phyloP scores from a whole-genome alignment of 192 early-diverging fungal species.

The Oehlia diaphana region DNA sequence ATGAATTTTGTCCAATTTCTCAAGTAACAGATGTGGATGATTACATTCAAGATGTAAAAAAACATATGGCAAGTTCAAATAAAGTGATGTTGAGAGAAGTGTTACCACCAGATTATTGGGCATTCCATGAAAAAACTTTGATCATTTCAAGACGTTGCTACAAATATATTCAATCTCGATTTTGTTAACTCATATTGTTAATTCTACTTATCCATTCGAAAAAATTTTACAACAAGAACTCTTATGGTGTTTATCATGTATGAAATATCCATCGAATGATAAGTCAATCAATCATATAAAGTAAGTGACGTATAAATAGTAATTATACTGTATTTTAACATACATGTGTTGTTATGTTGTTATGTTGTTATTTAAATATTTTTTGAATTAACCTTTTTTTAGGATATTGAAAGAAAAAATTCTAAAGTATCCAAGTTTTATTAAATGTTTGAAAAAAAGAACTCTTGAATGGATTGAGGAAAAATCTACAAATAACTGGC shows the following conservation, averaged over 20 bases:
- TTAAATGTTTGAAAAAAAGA: slow-evolving; percentile 12
- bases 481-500: background rate
- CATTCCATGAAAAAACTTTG: background rate
- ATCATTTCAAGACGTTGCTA: background rate
- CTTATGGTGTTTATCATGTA: background rate
- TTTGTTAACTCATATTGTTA: background rate
- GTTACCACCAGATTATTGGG: background rate
- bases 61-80: background rate
- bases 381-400: background rate
- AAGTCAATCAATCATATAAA: slow-evolving; percentile 13
- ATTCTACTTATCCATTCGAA: too few species aligned
- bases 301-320: background rate
- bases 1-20: background rate
- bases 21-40: background rate
- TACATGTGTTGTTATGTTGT: too few species aligned
- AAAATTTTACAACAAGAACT: too few species aligned
- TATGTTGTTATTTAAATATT: too few species aligned
- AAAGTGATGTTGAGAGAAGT: background rate
- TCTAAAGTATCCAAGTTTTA: background rate
- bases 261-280: slow-evolving; percentile 10
- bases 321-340: too few species aligned
- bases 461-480: background rate
- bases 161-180: slow-evolving; percentile 1
- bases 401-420: background rate
- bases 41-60: background rate